Evolutionary conservation across 805 yeast species (phyloP).

Genomic region (Wickerhamomyces pijperi): DNA sequence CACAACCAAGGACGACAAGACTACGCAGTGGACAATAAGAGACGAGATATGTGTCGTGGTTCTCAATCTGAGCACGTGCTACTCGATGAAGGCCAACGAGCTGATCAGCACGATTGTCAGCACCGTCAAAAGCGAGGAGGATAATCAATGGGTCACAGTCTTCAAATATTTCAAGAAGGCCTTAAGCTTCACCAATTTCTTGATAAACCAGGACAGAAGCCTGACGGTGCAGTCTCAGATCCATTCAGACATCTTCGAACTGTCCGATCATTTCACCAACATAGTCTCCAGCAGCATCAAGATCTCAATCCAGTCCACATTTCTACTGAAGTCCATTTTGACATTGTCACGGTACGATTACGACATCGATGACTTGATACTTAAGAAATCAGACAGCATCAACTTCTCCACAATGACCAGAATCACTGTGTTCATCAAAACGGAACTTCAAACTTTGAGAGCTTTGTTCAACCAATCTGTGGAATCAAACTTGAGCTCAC

Average conservation of each 20-base stretch:
- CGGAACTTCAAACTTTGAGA: too few relatives aligned
- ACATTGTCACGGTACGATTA: slow-evolving; percentile 12
- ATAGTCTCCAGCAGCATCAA: slow-evolving; percentile 4
- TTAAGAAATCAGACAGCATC: slow-evolving; percentile 4
- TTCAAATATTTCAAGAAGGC: slow-evolving; percentile 14
- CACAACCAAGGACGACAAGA: not conserved
- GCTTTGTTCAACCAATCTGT: too few relatives aligned
- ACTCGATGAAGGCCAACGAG: slow-evolving; percentile 8
- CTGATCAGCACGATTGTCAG: slow-evolving; percentile 1
- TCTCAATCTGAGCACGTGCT: slow-evolving; percentile 6
- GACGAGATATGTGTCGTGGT: slow-evolving; percentile 12
- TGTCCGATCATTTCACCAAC: too few relatives aligned
- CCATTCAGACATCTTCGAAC: slow-evolving; percentile 4
- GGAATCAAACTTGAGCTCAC: too few relatives aligned
- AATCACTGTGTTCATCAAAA: slow-evolving; percentile 29
- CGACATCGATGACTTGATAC: slow-evolving; percentile 12
- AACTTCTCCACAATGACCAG: slow-evolving; percentile 31
- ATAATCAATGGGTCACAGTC: slow-evolving; percentile 7
- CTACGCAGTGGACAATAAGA: slow-evolving; percentile 9
- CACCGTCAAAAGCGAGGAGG: not conserved
- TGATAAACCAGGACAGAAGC: not conserved
- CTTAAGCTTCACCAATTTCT: slow-evolving; percentile 7
- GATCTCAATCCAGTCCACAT: slow-evolving; percentile 20
- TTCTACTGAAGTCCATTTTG: slow-evolving; percentile 20
- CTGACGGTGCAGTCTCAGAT: too few relatives aligned